Base-by-base conservation (phyloP, 257 asterid species). In the Capsicum pubescens region DNA sequence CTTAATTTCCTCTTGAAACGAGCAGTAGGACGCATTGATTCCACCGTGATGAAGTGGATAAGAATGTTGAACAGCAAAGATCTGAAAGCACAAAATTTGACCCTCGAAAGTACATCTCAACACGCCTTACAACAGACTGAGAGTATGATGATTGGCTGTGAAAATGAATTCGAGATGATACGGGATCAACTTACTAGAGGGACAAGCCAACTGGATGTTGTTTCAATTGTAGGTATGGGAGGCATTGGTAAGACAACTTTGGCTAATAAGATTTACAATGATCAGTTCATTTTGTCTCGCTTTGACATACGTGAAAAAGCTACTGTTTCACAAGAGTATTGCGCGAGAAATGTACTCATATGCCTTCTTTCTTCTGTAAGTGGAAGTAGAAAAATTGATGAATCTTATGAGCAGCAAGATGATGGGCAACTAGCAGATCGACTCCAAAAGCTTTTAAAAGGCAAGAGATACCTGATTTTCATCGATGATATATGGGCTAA, bases 161-260 rank as follows among this genome's bases (percentile, higher is more conserved):
- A 71, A 17, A 46, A 10, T 6, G 58, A n/a, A 46, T 44, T 46
- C 17, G 58, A 46, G 58, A 44, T 71, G 36, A 46, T 71, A 3
- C 36, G 9, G 58, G 39, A 46, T n/a, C 58, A 71, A 1, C 8
- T 71, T 6, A 1, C 10, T n/a, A n/a, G 79, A 44, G 59, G 54
- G 39, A 13, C 5, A 16, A 69, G 77, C 1, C 54, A 39, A 17
- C 13, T 11, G 6, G 72, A 79, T 9, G 26, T 42, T 15, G 64
- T 84, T 21, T 67, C 84, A 1, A 79, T 84, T 55, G 55, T 42
- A 3, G 84, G 87, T 4, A 84, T 84, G 86, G 61, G 80, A 0
- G 84, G 87, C 8, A 46, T 84, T 2, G 87, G 87, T 2, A 70
- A 85, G 64, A 85, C 84, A 44, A 85, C 84, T 5, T 56, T 85